phyloP scores from a whole-genome alignment of 164 flowering plant species.

The Macadamia tetraphylla region DNA sequence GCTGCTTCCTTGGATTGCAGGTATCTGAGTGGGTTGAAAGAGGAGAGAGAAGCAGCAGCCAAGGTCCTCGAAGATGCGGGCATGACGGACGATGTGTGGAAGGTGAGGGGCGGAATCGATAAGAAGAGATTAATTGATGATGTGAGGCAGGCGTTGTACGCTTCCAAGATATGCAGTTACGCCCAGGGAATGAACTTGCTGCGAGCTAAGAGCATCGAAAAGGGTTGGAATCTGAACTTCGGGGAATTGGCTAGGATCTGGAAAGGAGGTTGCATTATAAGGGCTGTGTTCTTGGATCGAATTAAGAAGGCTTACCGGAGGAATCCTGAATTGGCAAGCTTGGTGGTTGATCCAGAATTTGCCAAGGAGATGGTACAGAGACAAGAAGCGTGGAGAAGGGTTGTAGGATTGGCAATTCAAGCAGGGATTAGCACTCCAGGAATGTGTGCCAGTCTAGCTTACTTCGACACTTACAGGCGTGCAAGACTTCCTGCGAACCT shows the following conservation, averaged over 20 bases:
- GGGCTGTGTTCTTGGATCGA: slow-evolving; percentile 20
- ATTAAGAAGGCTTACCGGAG: slow-evolving; percentile 21
- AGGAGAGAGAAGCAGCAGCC: slow-evolving; percentile 20
- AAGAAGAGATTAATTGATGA: slow-evolving; percentile 24
- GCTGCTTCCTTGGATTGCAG: slow-evolving; percentile 25
- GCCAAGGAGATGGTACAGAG: slow-evolving; percentile 27
- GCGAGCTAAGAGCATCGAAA: slow-evolving; percentile 19
- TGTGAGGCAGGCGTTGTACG: slow-evolving; percentile 26
- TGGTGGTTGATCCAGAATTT: slow-evolving; percentile 23
- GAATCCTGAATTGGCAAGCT: slow-evolving; percentile 18
- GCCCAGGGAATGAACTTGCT: slow-evolving; percentile 28
- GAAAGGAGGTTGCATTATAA: slow-evolving; percentile 26
- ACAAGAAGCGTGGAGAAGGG: slow-evolving; percentile 25
- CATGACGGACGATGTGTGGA: slow-evolving; percentile 12
- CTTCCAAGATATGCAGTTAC: slow-evolving; percentile 23
- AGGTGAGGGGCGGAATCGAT: slow-evolving; percentile 8
- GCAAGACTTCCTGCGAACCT: slow-evolving; percentile 20
- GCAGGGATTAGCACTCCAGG: slow-evolving; percentile 25
- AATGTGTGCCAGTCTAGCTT: slow-evolving; percentile 22
- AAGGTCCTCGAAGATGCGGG: slow-evolving; percentile 22
- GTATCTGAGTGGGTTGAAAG: slow-evolving; percentile 29
- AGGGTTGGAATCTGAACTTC: slow-evolving; percentile 20
- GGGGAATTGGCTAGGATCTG: slow-evolving; percentile 28
- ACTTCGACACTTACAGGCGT: slow-evolving; percentile 20
- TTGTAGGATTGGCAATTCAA: slow-evolving; percentile 19